Conservation (phyloP, 352 stramenopile species). For the Globisporangium mamillatum region DNA sequence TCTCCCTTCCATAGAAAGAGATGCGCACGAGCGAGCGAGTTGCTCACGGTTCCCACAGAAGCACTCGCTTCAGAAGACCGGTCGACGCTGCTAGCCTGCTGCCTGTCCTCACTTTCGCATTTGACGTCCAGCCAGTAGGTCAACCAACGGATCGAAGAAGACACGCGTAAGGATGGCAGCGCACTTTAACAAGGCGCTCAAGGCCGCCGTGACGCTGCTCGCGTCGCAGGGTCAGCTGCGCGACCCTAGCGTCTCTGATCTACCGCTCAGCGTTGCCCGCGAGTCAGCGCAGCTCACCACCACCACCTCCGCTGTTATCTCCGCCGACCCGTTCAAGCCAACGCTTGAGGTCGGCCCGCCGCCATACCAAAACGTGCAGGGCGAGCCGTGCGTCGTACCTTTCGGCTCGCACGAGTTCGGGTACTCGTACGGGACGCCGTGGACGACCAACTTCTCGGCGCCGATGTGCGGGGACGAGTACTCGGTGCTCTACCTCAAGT, state of each 20-base stretch:
- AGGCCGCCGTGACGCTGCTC: constrained; percentile 30
- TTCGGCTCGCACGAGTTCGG: constrained; percentile 50
- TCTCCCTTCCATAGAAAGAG: not conserved
- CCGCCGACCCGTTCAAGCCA: constrained; percentile 19
- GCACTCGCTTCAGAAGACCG: not conserved
- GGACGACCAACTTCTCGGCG: constrained; percentile 32
- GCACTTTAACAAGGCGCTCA: constrained; percentile 14
- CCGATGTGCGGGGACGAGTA: constrained; percentile 43
- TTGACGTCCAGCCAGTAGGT: not conserved
- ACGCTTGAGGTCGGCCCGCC: constrained; percentile 41
- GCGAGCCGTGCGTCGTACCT: constrained; percentile 40
- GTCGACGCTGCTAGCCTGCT: no score
- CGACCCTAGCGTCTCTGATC: constrained; percentile 11
- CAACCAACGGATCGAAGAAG: not conserved
- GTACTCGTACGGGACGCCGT: constrained; percentile 60
- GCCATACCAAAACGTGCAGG: constrained; percentile 40
- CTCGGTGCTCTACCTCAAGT: constrained; percentile 59
- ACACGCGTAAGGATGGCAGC: constrained; percentile 5
- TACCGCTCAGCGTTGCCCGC: constrained; percentile 7
- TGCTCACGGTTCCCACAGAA: constrained; percentile 2
- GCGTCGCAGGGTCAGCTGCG: constrained; percentile 33
- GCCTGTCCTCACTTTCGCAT: not conserved
- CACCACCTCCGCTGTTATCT: constrained; percentile 3
- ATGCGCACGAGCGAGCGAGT: not conserved
- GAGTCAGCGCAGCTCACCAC: constrained; percentile 9